Conservation (phyloP, 2,329 filamentous ascomycete species). For the Cladophialophora carrionii region DNA sequence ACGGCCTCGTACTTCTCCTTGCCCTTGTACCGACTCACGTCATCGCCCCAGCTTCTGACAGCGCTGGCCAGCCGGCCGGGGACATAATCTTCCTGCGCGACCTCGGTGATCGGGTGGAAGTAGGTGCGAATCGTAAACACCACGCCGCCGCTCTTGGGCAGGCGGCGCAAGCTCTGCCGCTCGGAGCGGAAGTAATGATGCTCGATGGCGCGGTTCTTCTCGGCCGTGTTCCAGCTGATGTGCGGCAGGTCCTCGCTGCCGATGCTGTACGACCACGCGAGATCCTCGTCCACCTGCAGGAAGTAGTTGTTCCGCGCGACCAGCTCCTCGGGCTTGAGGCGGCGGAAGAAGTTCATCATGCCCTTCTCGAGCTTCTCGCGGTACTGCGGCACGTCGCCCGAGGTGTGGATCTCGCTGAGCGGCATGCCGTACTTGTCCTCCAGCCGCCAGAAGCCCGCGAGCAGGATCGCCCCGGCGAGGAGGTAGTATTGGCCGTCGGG, state of each 20-base stretch:
- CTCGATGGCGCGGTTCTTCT: slow-evolving; percentile 72
- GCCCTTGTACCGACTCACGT: slow-evolving; percentile 78
- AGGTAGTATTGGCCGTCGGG: slow-evolving; percentile 80
- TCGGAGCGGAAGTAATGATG: slow-evolving; percentile 79
- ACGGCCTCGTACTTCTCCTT: slow-evolving; percentile 73
- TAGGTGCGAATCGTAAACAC: slow-evolving; percentile 82
- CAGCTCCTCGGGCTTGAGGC: slow-evolving; percentile 68
- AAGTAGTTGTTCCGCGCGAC: slow-evolving; percentile 81
- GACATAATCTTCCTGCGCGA: slow-evolving; percentile 73
- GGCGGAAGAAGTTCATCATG: slow-evolving; percentile 79
- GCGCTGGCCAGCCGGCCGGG: slow-evolving; percentile 77
- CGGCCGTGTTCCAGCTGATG: slow-evolving; percentile 74
- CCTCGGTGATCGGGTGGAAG: slow-evolving; percentile 70
- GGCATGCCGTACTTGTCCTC: slow-evolving; percentile 80
- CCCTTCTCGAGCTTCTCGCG: slow-evolving; percentile 72
- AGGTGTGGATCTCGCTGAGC: slow-evolving; percentile 77
- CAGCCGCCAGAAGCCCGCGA: slow-evolving; percentile 82
- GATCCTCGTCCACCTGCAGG: slow-evolving; percentile 77
- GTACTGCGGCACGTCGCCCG: slow-evolving; percentile 74
- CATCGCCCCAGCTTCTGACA: slow-evolving; percentile 77
- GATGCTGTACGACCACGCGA: slow-evolving; percentile 77
- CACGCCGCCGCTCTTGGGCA: slow-evolving; percentile 61
- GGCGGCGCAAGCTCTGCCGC: slow-evolving; percentile 68
- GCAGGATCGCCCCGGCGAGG: slow-evolving; percentile 70
- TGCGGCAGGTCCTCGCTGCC: slow-evolving; percentile 68